These are phyloP conservation scores for Przewalskia tangutica DNA, from an alignment of 257 asterid genomes.

Conservation along the genomic window DNA sequence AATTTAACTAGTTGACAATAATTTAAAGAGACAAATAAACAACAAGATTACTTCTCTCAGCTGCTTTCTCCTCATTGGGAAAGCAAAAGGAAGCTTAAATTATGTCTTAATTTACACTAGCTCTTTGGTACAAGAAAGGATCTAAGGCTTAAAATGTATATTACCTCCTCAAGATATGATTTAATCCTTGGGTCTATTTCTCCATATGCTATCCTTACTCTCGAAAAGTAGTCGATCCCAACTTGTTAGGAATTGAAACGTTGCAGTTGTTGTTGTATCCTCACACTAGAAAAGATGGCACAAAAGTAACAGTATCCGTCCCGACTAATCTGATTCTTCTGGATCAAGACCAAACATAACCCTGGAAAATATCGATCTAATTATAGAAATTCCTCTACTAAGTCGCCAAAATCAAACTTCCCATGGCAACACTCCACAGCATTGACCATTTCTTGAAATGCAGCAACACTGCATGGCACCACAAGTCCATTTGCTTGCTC, in stretches of 20 bases:
- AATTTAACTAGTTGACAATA: not conserved
- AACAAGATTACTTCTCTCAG: not conserved
- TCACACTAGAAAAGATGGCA: not conserved
- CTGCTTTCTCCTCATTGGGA: not conserved
- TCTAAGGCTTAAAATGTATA: not conserved
- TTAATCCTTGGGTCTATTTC: not conserved
- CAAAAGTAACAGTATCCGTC: not conserved
- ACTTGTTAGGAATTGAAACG: not conserved
- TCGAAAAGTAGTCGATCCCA: not conserved
- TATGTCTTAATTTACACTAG: not conserved
- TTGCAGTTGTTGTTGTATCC: not conserved
- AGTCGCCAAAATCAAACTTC: constrained; percentile 51
- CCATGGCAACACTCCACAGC: constrained; percentile 62
- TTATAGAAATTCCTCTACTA: constrained; percentile 54
- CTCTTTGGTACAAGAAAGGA: not conserved
- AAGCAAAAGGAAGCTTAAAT: not conserved
- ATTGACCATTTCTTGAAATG: constrained; percentile 52
- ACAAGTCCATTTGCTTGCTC: constrained; percentile 44
- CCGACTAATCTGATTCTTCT: not conserved
- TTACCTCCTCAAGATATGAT: not conserved
- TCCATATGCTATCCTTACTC: not conserved
- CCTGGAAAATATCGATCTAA: not conserved
- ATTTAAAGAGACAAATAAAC: not conserved
- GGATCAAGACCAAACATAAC: not conserved
- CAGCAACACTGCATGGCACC: constrained; percentile 59